Evolutionary conservation across 768 basidiomycete genomes (phyloP).

Genomic region (Leccinum olivaceopallidum): DNA sequence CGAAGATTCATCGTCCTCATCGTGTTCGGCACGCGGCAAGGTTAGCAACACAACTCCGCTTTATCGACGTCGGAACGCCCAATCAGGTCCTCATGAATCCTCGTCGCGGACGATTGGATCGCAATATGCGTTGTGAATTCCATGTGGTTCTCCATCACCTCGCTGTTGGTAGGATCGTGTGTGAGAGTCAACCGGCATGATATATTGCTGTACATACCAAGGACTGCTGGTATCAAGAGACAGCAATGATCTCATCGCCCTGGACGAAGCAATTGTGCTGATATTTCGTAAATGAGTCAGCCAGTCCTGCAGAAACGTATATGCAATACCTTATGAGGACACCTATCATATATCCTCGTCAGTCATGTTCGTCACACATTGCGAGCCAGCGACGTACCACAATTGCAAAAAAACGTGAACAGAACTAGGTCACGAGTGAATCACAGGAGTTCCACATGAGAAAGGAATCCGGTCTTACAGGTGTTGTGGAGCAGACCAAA

Average conservation of each 20-base stretch:
- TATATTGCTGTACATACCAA: slow-evolving; percentile 6
- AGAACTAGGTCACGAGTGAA: slow-evolving; percentile 1
- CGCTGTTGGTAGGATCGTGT: not conserved
- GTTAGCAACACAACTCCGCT: not conserved
- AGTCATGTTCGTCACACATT: not conserved
- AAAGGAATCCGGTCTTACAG: slow-evolving; percentile 9
- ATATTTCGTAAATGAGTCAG: slow-evolving; percentile 1
- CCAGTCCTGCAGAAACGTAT: not conserved
- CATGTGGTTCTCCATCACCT: not conserved
- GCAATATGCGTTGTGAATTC: slow-evolving; percentile 16
- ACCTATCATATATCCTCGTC: slow-evolving; percentile 4
- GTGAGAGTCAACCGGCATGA: slow-evolving; percentile 7
- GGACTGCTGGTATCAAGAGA: not conserved
- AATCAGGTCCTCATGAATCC: not conserved
- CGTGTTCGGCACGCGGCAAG: not conserved
- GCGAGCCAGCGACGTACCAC: slow-evolving; percentile 8
- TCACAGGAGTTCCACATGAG: not conserved
- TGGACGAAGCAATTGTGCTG: slow-evolving; percentile 14
- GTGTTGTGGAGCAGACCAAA: not conserved
- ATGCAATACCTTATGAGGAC: slow-evolving; percentile 11
- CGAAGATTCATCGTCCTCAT: not conserved
- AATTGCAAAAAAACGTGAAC: not conserved
- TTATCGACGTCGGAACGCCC: not conserved
- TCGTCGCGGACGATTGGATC: not conserved
- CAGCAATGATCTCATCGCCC: slow-evolving; percentile 14